phyloP scores from a whole-genome alignment of 202 grass and related monocot genomes.

The Cymbopogon flexuosus region DNA sequence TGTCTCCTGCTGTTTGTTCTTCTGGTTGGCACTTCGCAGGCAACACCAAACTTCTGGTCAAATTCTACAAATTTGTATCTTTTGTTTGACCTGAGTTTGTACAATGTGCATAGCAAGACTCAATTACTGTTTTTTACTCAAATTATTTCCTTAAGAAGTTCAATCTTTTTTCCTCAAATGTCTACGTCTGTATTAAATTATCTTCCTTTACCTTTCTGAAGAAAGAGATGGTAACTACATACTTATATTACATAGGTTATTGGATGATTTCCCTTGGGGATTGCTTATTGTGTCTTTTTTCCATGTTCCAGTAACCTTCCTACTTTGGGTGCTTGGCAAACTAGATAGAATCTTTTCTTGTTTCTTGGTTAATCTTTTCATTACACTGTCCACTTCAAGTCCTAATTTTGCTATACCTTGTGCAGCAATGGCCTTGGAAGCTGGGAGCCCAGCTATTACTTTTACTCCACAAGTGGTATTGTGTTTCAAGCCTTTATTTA shows the following conservation, averaged over 20 bases:
- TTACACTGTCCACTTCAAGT: background rate
- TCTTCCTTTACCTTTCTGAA: background rate
- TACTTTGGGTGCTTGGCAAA: background rate
- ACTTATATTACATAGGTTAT: background rate
- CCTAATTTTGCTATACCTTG: background rate
- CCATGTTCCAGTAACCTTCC: background rate
- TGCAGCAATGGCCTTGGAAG: conserved; percentile 45
- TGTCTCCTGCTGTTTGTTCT: background rate
- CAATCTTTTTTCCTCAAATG: background rate
- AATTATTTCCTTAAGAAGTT: background rate
- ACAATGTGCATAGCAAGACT: background rate
- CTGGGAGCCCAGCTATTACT: conserved; percentile 6
- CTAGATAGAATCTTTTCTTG: background rate
- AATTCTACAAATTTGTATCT: background rate
- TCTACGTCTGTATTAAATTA: background rate
- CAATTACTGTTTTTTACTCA: background rate
- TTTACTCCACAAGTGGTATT: conserved; percentile 40
- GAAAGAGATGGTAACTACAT: background rate
- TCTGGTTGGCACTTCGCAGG: background rate
- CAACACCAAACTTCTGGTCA: background rate
- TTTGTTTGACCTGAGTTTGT: background rate
- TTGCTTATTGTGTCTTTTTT: background rate
- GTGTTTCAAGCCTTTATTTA: background rate
- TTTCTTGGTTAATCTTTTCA: background rate
- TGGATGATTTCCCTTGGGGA: background rate